Base-by-base conservation (phyloP, 805 yeast genomes). In the Wickerhamiella spandovensis region DNA sequence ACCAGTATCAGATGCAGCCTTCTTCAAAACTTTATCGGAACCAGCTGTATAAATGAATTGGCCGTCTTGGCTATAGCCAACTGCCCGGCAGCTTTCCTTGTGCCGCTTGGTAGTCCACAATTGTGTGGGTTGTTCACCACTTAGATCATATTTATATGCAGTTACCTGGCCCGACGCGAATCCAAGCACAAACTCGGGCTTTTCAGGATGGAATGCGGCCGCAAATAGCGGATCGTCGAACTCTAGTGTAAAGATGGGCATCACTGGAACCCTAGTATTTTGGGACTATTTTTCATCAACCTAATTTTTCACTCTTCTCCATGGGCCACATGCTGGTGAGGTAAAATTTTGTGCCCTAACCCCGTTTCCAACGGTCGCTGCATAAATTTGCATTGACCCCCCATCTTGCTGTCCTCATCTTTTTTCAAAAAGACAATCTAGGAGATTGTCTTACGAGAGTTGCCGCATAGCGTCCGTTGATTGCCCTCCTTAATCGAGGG, bases 101-200 rank as follows among this genome's bases (percentile, higher is more conserved):
- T 90, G 97, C 62, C 97, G 75, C 59, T 78, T 84, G 0, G 97
- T 89, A 50, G 82, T 77, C 98, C 98, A 90, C 18, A 69, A 47
- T 18, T 51, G 53, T 10, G 55, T 57, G 12, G 64, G 65, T 5
- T 60, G 62, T 22, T 60, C 47, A 24, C 49, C 74, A 22, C 81
- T 66, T 38, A 58, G 56, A 1, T 69, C 74, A 57, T 88, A 89
- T 41, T 68, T 64, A 48, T 77, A 70, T 51, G 87, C 73, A 54
- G 71, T 75, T 0, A 88, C 75, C 58, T 80, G 80, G 1, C 97
- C 97, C 1, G 86, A 78, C 0, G 86, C 92, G n/a, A 84, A 68
- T 0, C 96, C 97, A 10, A 81, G 68, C 0, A 78, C 74, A 13
- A 85, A 59, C 3, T 82, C 64, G 5, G 83, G 83, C 55, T 72